A percentile compares a stretch with the other conserved stretches of the same genome.
Conservation (phyloP, 2,329 filamentous ascomycete species). For the Colletotrichum sp. region DNA sequence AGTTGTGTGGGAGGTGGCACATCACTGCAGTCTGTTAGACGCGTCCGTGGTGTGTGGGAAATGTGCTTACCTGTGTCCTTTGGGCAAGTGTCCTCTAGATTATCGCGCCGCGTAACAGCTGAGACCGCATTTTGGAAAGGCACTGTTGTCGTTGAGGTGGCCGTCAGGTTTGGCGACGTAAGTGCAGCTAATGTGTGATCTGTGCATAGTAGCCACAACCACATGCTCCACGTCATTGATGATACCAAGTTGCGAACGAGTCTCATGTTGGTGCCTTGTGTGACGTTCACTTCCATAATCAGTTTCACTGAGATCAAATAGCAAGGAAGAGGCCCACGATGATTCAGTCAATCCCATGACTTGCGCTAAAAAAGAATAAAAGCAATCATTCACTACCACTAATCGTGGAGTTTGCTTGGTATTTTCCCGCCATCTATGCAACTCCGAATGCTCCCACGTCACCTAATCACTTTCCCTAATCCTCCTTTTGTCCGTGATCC, state of each 20-base stretch:
- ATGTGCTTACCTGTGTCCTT: neutral
- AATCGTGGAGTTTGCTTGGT: constrained; percentile 7
- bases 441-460: constrained; percentile 8
- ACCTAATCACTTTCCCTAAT: neutral
- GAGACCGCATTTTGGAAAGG: neutral
- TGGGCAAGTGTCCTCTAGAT: neutral
- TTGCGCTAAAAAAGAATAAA: neutral
- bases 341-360: neutral
- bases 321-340: neutral
- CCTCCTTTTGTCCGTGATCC: neutral
- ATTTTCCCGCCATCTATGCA: constrained; percentile 14
- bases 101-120: neutral
- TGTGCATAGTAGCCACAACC: neutral
- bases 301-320: neutral
- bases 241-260: neutral
- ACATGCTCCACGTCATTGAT: neutral
- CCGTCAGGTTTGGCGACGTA: neutral
- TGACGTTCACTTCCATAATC: neutral
- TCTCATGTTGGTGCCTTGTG: neutral
- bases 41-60: fast-evolving
- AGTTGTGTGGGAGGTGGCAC: constrained; percentile 16
- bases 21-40: neutral
- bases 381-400: neutral
- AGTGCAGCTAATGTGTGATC: neutral
- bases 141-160: neutral